These are phyloP conservation scores for Arbutus unedo DNA, from an alignment of 148 eudicot genomes.

Conservation along the genomic window DNA sequence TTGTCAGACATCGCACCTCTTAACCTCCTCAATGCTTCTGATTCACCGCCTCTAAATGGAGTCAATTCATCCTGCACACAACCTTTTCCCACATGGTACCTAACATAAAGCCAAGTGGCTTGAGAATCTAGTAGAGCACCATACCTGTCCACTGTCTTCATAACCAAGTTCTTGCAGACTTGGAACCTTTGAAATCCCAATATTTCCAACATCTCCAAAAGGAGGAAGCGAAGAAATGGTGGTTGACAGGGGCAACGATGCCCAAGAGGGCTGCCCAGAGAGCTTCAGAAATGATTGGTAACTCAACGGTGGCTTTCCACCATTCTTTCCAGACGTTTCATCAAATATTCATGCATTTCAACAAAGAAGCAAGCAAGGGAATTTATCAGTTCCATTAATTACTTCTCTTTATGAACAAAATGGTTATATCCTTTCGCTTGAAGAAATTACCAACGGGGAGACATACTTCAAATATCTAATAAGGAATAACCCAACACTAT, in stretches of 20 bases:
- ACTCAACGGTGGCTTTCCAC: constrained; percentile 74
- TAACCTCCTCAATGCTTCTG: constrained; percentile 76
- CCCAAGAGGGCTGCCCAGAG: constrained; percentile 78
- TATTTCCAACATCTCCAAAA: constrained; percentile 46
- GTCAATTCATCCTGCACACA: constrained; percentile 62
- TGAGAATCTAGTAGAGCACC: background rate
- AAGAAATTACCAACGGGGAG: background rate
- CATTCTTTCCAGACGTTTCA: constrained; percentile 44
- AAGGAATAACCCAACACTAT: background rate
- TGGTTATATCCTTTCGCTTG: background rate
- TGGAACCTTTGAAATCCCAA: constrained; percentile 56
- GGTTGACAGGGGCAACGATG: constrained; percentile 45
- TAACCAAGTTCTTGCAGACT: constrained; percentile 74
- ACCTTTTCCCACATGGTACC: background rate
- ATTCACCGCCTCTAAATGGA: constrained; percentile 88
- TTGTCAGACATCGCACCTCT: constrained; percentile 51
- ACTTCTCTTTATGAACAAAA: background rate
- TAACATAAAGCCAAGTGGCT: background rate
- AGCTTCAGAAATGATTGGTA: constrained; percentile 76
- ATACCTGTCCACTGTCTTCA: constrained; percentile 52
- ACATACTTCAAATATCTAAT: background rate
- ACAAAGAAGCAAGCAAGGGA: constrained; percentile 4
- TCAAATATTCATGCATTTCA: background rate
- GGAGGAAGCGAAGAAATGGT: constrained; percentile 52
- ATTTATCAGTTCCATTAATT: background rate